These are phyloP conservation scores for Leccinum huronense DNA, from an alignment of 1,284 basidiomycete species.

Conservation along the genomic window DNA sequence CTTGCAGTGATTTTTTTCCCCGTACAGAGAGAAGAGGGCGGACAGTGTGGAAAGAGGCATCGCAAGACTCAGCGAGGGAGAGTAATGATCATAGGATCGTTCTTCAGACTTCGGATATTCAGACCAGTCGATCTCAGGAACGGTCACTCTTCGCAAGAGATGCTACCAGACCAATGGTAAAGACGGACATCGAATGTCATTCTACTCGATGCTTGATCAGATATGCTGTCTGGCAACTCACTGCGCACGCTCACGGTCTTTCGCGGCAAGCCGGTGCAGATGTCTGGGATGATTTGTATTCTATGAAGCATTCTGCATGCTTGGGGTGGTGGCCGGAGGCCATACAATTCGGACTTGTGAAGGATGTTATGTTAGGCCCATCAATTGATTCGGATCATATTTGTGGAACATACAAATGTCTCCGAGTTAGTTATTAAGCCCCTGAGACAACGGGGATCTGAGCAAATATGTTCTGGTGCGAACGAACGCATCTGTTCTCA, in stretches of 20 bases:
- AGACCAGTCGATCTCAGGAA: not conserved
- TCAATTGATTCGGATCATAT: not conserved
- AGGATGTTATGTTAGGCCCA: not conserved
- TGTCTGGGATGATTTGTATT: not conserved
- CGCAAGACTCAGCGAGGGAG: not conserved
- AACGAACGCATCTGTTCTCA: not conserved
- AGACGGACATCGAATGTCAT: not conserved
- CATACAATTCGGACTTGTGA: not conserved
- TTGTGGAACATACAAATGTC: not conserved
- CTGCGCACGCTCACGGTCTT: conserved; percentile 1
- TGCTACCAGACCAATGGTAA: not conserved
- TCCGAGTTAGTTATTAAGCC: not conserved
- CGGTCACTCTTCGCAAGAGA: not conserved
- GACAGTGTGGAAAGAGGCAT: not conserved
- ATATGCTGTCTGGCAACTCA: not conserved
- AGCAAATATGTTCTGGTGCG: not conserved
- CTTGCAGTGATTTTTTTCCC: not conserved
- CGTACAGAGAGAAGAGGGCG: not conserved
- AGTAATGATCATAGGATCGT: not conserved
- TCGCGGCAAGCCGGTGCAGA: not conserved
- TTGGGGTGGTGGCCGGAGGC: not conserved
- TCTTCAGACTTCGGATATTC: not conserved
- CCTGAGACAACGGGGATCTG: not conserved
- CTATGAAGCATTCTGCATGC: not conserved
- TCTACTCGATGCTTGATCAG: not conserved